Percentiles rank a stretch among this genome's conserved stretches.
Conservation (phyloP, 306 rosid species). For the Crotalaria pallida region DNA sequence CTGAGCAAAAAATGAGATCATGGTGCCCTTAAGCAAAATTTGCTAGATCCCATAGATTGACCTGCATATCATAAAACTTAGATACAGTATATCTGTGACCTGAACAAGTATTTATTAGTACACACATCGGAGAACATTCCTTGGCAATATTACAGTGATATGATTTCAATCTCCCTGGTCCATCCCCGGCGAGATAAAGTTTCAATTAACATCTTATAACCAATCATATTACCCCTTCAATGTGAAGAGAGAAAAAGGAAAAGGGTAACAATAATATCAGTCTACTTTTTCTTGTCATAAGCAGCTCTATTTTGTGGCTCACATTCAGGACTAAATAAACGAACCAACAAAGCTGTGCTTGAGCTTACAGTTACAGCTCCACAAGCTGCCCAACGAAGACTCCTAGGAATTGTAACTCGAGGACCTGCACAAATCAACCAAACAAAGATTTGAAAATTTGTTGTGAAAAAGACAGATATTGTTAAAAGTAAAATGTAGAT, state of each 20-base stretch:
- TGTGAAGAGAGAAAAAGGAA: neutral
- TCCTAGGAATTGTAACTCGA: slow-evolving; percentile 71
- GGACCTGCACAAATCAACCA: slow-evolving; percentile 58
- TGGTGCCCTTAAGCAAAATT: neutral
- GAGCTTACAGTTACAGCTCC: slow-evolving; percentile 77
- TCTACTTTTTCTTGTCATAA: slow-evolving; percentile 62
- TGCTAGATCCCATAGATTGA: neutral
- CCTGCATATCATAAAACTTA: neutral
- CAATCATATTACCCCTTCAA: neutral
- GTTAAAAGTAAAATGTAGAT: neutral
- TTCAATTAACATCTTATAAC: neutral
- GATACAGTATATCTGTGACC: neutral
- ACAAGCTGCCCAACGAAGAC: slow-evolving; percentile 85
- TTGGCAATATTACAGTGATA: neutral
- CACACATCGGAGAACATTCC: neutral
- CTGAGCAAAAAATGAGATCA: neutral
- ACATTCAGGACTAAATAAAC: slow-evolving; percentile 85
- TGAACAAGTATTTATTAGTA: neutral
- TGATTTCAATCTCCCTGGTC: neutral
- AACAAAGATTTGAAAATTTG: neutral
- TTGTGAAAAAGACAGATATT: neutral
- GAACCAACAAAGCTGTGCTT: slow-evolving; percentile 77
- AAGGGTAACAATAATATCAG: neutral
- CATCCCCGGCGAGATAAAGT: neutral
- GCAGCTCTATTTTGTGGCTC: slow-evolving; percentile 96